Percentiles rank a stretch among this genome's conserved stretches.
Evolutionary conservation across 2,329 filamentous ascomycete genomes (phyloP).

Genomic region (Penicillium sp.): DNA sequence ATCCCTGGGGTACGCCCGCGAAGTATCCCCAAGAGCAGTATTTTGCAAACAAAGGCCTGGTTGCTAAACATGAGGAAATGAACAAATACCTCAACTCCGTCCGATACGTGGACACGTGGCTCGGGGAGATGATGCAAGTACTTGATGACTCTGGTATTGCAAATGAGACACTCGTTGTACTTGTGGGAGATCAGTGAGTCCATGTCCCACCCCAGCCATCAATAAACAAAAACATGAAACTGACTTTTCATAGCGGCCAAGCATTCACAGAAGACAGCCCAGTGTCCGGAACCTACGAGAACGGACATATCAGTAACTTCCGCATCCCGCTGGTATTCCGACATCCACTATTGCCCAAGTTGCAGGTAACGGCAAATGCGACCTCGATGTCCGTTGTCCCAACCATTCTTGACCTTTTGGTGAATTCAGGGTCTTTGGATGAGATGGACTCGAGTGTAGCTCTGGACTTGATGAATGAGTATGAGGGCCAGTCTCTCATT

Average conservation of each 20-base stretch:
- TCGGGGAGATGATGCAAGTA: constrained; percentile 41
- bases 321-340: constrained; percentile 47
- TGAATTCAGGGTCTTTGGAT: constrained; percentile 43
- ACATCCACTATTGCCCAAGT: constrained; percentile 46
- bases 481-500: constrained; percentile 50
- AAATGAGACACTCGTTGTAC: constrained; percentile 47
- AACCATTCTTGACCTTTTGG: constrained; percentile 48
- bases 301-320: constrained; percentile 48
- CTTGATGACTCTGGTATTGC: constrained; percentile 47
- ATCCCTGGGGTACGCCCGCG: constrained; percentile 43
- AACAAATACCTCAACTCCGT: constrained; percentile 48
- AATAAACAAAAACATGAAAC: not conserved
- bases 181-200: constrained; percentile 44
- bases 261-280: constrained; percentile 45
- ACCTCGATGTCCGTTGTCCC: constrained; percentile 47
- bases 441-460: constrained; percentile 33
- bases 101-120: constrained; percentile 43
- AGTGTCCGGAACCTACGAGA: constrained; percentile 44
- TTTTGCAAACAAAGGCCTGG: constrained; percentile 19
- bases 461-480: constrained; percentile 43
- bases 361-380: constrained; percentile 43
- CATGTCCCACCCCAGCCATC: too few species aligned
- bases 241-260: constrained; percentile 34
- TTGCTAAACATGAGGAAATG: constrained; percentile 34
- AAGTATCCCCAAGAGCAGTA: constrained; percentile 30